Percentiles rank a stretch among this genome's conserved stretches.
These are phyloP conservation scores for Bipolaris bicolor DNA, from an alignment of 2,329 filamentous ascomycete genomes.

Conservation along the genomic window DNA sequence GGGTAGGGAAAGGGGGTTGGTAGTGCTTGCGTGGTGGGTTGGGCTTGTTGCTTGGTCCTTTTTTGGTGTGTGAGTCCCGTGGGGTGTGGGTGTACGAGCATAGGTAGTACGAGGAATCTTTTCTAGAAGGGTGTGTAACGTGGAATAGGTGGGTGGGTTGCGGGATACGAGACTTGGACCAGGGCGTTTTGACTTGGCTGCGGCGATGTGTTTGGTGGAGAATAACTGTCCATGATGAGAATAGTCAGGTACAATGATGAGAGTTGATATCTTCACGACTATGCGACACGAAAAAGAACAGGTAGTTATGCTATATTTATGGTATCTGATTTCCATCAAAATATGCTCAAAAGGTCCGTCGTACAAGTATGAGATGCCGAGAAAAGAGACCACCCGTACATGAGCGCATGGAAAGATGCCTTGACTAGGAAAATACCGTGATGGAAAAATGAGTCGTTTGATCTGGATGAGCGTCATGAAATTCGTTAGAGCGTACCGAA, in stretches of 20 bases:
- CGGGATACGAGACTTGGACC: neutral
- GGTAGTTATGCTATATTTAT: slow-evolving; percentile 1
- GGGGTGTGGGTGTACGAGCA: neutral
- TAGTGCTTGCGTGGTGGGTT: slow-evolving; percentile 18
- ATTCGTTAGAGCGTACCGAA: slow-evolving; percentile 20
- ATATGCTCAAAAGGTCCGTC: slow-evolving; percentile 5
- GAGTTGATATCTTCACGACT: neutral
- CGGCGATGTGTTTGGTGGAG: neutral
- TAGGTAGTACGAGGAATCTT: neutral
- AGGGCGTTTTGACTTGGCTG: neutral
- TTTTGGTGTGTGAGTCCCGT: neutral
- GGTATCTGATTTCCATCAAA: slow-evolving; percentile 1
- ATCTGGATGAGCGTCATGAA: slow-evolving; percentile 28
- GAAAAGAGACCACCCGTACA: slow-evolving; percentile 8
- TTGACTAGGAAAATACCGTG: slow-evolving; percentile 2
- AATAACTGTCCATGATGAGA: neutral
- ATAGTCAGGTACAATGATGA: neutral
- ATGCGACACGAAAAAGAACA: slow-evolving; percentile 9
- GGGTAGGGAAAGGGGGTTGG: neutral
- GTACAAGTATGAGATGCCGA: slow-evolving; percentile 14
- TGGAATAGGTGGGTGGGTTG: slow-evolving; percentile 3
- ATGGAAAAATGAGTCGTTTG: slow-evolving; percentile 22
- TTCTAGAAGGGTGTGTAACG: neutral
- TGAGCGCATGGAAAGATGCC: neutral
- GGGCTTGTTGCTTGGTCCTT: slow-evolving; percentile 14